Base-by-base conservation (phyloP, 371 early-diverging fungal species). In the Agmasoma carcini region DNA sequence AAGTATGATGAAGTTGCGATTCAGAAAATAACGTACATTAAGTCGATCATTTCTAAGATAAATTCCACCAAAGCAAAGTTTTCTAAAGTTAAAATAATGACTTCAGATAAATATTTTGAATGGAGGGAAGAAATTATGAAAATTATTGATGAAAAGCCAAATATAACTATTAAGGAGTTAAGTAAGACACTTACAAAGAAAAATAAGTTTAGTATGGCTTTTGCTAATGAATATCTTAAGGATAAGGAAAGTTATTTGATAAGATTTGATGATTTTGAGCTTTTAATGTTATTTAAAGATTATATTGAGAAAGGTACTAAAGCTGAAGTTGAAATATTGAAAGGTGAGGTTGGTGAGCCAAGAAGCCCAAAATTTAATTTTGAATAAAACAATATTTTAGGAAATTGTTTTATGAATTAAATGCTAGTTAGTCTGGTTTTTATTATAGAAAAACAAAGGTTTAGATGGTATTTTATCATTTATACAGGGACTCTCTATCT, bases 61-160 rank as follows among this genome's bases (percentile, higher is more conserved):
- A 29, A 20, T 1, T 6, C 11, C 27, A 38, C 27, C 19, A 55
- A 34, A 37, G 29, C 2, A 17, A 40, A 49, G 23, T 41, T 23
- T 12, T 36, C 29, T 4, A 27, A n/a, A 4, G 62, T 59, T 11
- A 34, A 30, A 33, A 66, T 70, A 37, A 23, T 19, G n/a, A 64
- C 63, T 2, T 48, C 52, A 3, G 38, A 58, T 0, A 34, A 51
- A 3, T 59, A 59, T 26, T 23, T 56, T 1, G 46, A 58, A 27
- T 70, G 71, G 71, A 70, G 66, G 37, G 41, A 44, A 15, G 58
- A 58, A 31, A 55, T 55, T 52, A 50, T 56, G 48, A 44, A 45
- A 17, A 38, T 57, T 23, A 38, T 59, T 27, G 56, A 60, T 41
- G 20, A 47, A 15, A 33, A 45, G 19, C 15, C 48, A 0, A 25